Conservation (phyloP, 2,329 filamentous ascomycete species). For the Exophiala lecanii-corni region DNA sequence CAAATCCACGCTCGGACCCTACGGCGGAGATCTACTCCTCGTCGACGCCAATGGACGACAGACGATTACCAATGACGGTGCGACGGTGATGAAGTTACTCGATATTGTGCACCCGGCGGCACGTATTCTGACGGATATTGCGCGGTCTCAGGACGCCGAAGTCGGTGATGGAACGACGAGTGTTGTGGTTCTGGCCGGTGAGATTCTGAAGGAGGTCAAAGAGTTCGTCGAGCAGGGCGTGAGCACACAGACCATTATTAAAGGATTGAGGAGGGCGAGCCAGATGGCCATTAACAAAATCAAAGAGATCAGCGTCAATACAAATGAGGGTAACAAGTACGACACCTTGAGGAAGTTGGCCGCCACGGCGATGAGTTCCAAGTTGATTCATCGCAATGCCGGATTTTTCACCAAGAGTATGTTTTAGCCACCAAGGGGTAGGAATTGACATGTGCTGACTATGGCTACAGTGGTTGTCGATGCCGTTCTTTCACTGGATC, state of each 20-base stretch:
- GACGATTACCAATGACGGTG: conserved; percentile 98
- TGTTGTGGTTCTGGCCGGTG: conserved; percentile 93
- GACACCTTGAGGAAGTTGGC: conserved; percentile 88
- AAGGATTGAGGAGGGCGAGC: conserved; percentile 83
- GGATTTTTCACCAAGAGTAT: conserved; percentile 95
- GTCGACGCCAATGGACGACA: conserved; percentile 93
- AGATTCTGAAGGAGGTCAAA: conserved; percentile 94
- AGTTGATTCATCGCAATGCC: conserved; percentile 96
- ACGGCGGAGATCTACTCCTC: conserved; percentile 92
- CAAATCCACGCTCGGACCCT: conserved; percentile 91
- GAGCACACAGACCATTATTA: conserved; percentile 96
- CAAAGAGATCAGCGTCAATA: conserved; percentile 91
- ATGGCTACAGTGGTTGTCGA: conserved; percentile 80
- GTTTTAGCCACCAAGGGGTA: too few relatives aligned
- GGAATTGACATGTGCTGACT: conserved; percentile 11
- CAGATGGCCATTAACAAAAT: conserved; percentile 96
- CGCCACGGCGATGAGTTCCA: conserved; percentile 97
- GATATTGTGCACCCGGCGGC: conserved; percentile 98
- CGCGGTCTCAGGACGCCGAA: conserved; percentile 97
- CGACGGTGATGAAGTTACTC: conserved; percentile 99
- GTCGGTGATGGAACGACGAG: conserved; percentile 97
- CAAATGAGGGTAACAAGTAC: conserved; percentile 73
- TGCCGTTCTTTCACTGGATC: conserved; percentile 89
- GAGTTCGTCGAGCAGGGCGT: conserved; percentile 95
- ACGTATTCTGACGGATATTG: conserved; percentile 95